Evolutionary conservation across 768 basidiomycete genomes (phyloP), one percentile per base, ranked within the genome.

Genomic region (Cyclocybe aegerita): DNA sequence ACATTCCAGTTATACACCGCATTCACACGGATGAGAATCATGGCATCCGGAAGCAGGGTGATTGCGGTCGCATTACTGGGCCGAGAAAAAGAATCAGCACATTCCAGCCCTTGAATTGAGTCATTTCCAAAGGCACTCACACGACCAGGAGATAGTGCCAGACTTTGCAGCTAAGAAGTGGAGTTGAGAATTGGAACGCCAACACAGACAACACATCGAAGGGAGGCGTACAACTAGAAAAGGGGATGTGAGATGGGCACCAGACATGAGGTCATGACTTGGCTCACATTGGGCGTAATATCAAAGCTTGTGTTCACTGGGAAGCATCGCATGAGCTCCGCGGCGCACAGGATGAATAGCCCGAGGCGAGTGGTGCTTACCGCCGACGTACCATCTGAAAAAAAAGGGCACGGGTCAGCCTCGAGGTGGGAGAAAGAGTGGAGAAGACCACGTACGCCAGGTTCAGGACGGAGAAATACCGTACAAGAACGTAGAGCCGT

Each of bases 1-100:
- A 49, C 14, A 15, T 43, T 44, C 57, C 57, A 61, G 23, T 46
- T 46, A 33, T 61, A 59, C 5, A 59, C 55, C 10, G 60, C 55
- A 37, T 61, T 61, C n/a, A 61, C 49, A 33, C 60, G 56, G 16
- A 62, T 59, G 40, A 62, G 54, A 29, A 62, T 53, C 50, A 62
- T 54, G 32, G 51, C 43, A 39, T 62, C 58, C 4, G 60, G 56
- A 33, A 59, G 50, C 17, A 59, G 49, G n/a, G 56, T 55, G 36
- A 58, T 48, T 14, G 57, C 39, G 17, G 55, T 29, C 9, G 56
- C 49, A 38, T 52, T 62, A 15, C 58, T 60, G 54, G 11, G 35
- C 31, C 32, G 11, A 42, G 37, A 17, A 48, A 40, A 48, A 29
- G 16, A 12, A 7, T 52, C 34, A 42, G 15, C n/a, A 33, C 12